Base-by-base conservation (phyloP, 495 filamentous ascomycete species). In the Penicillium antarcticum region DNA sequence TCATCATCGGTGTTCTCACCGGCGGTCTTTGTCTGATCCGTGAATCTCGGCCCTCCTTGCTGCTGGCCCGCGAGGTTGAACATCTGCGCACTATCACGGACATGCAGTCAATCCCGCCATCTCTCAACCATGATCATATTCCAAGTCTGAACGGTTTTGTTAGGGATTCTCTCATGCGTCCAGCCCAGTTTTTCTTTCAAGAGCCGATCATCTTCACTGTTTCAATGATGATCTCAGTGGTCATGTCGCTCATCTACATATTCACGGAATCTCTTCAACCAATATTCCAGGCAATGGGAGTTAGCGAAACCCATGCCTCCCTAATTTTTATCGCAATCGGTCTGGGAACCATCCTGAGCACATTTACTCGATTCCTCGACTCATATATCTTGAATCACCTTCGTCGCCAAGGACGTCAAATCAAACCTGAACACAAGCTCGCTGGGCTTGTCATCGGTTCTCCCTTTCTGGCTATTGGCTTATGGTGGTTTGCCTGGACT, bases 401-500 rank as follows among this genome's bases (percentile, higher is more conserved):
- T 12, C 56, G 63, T 26, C 54, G 54, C 6, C 50, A 63, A 29
- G 51, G 60, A 9, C 57, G 56, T 10, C 52, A 66, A 5, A 48
- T 73, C n/a, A 53, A 54, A 13, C 76, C 76, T 0, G 76, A 80
- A 63, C 65, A 81, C 59, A 81, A 82, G 45, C 66, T 81, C 4
- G 38, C 57, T 2, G 79, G 77, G 3, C 70, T 79, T 13, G 65
- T 53, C 8, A 55, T 80, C 29, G 78, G 72, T 1, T 72, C 74
- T 0, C 79, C 79, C 1, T 57, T 67, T 26, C 48, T 77, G 16
- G 73, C 74, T 12, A 55, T 69, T 24, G 66, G 66, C 2, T 57
- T 76, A 0, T 82, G 76, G 78, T 76, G 72, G 72, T 79, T 81
- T 45, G 74, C 65, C n/a, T 75, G 71, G 71, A 79, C 75, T 2